A percentile compares a stretch with the other conserved stretches of the same genome.
Conservation (phyloP, 108 stramenopile genomes). For the Fragilaria radians region DNA sequence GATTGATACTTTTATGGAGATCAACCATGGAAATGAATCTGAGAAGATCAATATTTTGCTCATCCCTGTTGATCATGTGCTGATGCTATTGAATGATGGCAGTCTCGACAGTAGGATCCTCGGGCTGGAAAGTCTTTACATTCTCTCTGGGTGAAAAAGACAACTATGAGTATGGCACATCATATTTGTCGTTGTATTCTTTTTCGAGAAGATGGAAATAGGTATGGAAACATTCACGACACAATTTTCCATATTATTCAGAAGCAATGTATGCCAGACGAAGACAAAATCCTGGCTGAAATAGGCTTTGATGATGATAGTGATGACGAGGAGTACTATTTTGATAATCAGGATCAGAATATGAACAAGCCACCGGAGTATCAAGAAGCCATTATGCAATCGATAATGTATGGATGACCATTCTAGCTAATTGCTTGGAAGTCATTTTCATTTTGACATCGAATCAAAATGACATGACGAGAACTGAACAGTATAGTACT, state of each 20-base stretch:
- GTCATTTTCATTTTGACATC: background rate
- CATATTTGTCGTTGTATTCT: background rate
- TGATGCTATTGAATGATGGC: background rate
- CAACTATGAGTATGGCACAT: background rate
- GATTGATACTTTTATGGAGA: slow-evolving; percentile 2
- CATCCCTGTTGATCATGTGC: background rate
- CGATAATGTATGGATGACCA: background rate
- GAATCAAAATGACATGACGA: too few relatives aligned
- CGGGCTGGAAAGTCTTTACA: background rate
- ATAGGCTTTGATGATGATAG: slow-evolving; percentile 1
- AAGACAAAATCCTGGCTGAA: background rate
- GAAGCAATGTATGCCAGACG: background rate
- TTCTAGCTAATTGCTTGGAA: background rate
- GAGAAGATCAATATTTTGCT: background rate
- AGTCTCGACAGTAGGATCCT: slow-evolving; percentile 1
- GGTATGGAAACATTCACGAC: background rate
- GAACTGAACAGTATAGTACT: too few relatives aligned
- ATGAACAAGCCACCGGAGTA: background rate
- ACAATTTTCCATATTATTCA: background rate
- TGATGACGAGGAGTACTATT: slow-evolving; percentile 7
- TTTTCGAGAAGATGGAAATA: background rate
- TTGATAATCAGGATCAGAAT: background rate
- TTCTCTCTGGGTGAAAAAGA: background rate
- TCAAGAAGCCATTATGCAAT: background rate
- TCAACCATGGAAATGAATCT: background rate